These are phyloP conservation scores for Dentipellis fragilis DNA, from an alignment of 768 basidiomycete genomes.

Conservation along the genomic window DNA sequence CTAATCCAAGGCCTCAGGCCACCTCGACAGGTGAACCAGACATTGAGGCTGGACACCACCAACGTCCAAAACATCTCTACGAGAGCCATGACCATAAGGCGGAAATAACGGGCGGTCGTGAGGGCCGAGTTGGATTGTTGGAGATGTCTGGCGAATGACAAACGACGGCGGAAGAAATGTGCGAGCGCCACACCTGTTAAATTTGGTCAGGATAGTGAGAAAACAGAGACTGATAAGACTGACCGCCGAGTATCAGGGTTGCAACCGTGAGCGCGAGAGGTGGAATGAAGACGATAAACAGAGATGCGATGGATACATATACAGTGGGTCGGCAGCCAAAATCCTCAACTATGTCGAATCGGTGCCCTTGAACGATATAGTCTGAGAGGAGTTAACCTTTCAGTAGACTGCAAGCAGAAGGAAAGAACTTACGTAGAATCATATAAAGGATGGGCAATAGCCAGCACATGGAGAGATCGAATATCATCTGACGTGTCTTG, in stretches of 20 bases:
- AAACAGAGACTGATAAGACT: slow-evolving; percentile 1
- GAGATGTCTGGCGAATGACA: slow-evolving; percentile 19
- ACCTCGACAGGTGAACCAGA: slow-evolving; percentile 15
- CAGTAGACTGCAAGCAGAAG: background rate
- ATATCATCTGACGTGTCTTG: background rate
- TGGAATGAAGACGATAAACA: slow-evolving; percentile 22
- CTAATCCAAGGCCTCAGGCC: slow-evolving; percentile 23
- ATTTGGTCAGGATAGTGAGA: too few species aligned
- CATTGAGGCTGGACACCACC: slow-evolving; percentile 15
- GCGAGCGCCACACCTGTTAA: slow-evolving; percentile 21
- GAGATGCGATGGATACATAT: slow-evolving; percentile 26
- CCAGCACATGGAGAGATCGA: background rate
- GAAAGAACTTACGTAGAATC: background rate
- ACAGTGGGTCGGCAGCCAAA: slow-evolving; percentile 19
- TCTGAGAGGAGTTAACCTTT: background rate
- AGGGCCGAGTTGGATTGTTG: slow-evolving; percentile 14
- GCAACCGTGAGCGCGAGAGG: slow-evolving; percentile 26
- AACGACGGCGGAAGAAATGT: slow-evolving; percentile 23
- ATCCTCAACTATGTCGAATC: too few species aligned
- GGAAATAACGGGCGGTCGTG: slow-evolving; percentile 12
- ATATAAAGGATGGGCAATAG: background rate
- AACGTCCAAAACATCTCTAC: slow-evolving; percentile 4
- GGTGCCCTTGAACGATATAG: background rate
- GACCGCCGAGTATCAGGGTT: slow-evolving; percentile 34
- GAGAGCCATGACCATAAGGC: slow-evolving; percentile 19